These are phyloP conservation scores for Pleurotus tuoliensis DNA, from an alignment of 768 basidiomycete species.

Conservation along the genomic window DNA sequence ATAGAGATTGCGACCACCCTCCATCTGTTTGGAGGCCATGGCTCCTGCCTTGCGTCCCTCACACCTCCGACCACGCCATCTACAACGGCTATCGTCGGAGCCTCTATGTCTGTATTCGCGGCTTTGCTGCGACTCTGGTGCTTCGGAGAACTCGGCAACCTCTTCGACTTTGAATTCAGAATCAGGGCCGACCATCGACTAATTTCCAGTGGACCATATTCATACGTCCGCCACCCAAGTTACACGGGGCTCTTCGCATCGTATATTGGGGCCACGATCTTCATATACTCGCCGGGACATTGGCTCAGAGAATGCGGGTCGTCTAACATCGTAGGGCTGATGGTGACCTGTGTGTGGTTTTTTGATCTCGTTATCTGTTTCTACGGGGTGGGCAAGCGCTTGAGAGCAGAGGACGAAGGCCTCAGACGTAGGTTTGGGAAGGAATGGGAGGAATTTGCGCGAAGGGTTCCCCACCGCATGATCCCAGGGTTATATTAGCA, in stretches of 20 bases:
- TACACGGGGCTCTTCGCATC: conserved; percentile 13
- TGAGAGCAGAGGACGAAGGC: conserved; percentile 9
- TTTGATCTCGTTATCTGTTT: neutral
- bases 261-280: neutral
- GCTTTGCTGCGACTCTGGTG: neutral
- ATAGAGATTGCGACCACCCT: neutral
- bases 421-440: conserved; percentile 13
- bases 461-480: conserved; percentile 10
- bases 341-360: conserved; percentile 6
- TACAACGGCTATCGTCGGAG: neutral
- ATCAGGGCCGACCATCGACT: conserved; percentile 17
- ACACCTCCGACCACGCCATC: neutral
- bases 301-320: conserved; percentile 13
- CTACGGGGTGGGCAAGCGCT: neutral
- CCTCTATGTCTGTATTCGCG: neutral
- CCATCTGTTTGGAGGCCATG: neutral
- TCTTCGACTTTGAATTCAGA: conserved; percentile 21
- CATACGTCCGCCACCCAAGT: conserved; percentile 20
- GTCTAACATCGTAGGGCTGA: neutral
- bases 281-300: conserved; percentile 4
- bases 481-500: conserved; percentile 10
- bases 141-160: conserved; percentile 20
- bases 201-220: conserved; percentile 21
- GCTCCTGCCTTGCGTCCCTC: neutral
- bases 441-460: conserved; percentile 12